Evolutionary conservation across 2,329 filamentous ascomycete genomes (phyloP).

Genomic region (Intubia oerlemansii): DNA sequence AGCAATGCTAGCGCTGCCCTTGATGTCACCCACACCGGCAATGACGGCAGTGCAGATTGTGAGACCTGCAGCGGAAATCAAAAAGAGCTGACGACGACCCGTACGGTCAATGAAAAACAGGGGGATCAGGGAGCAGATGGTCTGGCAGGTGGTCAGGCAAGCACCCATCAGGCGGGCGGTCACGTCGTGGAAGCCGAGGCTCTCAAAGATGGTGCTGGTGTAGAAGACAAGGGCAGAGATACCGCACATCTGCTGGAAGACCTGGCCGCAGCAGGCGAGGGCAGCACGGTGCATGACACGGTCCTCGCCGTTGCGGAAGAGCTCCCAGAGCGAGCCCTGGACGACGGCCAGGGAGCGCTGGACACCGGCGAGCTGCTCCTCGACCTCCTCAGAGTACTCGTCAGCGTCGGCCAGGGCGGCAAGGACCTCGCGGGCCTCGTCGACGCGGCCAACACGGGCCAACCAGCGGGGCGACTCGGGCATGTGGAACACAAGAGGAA

Average conservation of each 20-base stretch:
- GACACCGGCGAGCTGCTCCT: conserved; percentile 26
- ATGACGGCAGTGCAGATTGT: conserved; percentile 22
- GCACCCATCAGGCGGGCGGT: conserved; percentile 8
- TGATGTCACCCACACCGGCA: conserved; percentile 5
- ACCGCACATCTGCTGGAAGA: conserved; percentile 21
- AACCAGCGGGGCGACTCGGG: conserved; percentile 30
- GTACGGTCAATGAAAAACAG: conserved; percentile 1
- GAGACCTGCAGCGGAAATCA: background rate
- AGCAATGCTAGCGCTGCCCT: conserved; percentile 3
- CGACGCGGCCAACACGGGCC: conserved; percentile 19
- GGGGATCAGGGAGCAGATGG: conserved; percentile 5
- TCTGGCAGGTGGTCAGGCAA: conserved; percentile 8
- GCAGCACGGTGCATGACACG: conserved; percentile 9
- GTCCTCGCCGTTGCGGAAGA: conserved; percentile 7
- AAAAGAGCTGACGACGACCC: conserved; percentile 1
- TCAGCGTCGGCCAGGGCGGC: conserved; percentile 18
- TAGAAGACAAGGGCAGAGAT: conserved; percentile 9
- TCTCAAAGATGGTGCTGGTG: conserved; percentile 8
- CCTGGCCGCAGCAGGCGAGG: conserved; percentile 8
- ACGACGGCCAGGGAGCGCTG: conserved; percentile 39
- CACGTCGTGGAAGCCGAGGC: conserved; percentile 7
- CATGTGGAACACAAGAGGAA: conserved; percentile 27
- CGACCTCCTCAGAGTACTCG: conserved; percentile 28
- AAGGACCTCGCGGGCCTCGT: conserved; percentile 22
- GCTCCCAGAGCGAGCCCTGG: conserved; percentile 7